Conservation (phyloP, 257 asterid genomes). For the Osmanthus fragrans region DNA sequence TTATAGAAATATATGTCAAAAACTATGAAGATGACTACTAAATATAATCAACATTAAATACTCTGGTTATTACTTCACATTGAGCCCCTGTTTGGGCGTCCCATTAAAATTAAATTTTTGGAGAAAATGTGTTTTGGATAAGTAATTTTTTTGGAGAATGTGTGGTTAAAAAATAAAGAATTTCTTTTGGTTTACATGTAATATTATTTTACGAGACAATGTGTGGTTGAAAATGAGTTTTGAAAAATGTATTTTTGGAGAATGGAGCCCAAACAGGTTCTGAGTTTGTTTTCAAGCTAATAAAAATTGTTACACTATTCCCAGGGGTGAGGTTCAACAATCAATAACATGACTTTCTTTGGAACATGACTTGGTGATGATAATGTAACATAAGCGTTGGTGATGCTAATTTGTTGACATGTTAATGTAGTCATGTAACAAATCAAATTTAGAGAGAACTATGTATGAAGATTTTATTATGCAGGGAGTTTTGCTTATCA, state of each 20-base stretch:
- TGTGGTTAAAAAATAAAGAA: too few species aligned
- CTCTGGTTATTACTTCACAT: not conserved
- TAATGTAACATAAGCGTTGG: not conserved
- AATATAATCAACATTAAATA: not conserved
- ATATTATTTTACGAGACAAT: too few species aligned
- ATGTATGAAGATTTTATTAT: not conserved
- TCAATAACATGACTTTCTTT: not conserved
- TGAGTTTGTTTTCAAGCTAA: not conserved
- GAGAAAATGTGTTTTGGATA: too few species aligned
- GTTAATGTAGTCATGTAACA: not conserved
- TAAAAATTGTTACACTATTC: not conserved
- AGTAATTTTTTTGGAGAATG: too few species aligned
- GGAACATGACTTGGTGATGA: not conserved
- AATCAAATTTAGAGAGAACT: not conserved
- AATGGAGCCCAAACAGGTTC: too few species aligned
- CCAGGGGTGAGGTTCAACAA: not conserved
- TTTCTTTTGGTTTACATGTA: too few species aligned
- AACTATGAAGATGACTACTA: not conserved
- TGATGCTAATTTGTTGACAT: not conserved
- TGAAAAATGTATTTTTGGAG: too few species aligned
- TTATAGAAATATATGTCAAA: not conserved
- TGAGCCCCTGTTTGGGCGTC: too few species aligned
- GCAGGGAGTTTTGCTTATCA: not conserved
- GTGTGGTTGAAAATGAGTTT: too few species aligned
- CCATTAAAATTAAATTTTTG: too few species aligned